A percentile compares a stretch with the other conserved stretches of the same genome.
Conservation (phyloP, 164 flowering plant genomes). For the Liquidambar formosana region DNA sequence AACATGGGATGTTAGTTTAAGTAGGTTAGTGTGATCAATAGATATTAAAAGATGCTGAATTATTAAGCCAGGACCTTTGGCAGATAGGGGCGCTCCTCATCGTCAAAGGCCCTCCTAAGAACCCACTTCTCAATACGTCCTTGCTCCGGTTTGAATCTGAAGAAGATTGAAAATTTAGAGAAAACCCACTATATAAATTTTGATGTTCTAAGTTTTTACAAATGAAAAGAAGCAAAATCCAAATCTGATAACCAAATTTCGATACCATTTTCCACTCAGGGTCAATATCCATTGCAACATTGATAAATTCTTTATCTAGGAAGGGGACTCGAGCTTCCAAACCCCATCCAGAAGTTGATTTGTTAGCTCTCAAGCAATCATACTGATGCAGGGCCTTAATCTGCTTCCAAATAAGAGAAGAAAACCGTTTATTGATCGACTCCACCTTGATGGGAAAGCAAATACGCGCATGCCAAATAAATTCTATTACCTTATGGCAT, state of each 20-base stretch:
- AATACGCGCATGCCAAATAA: too few species aligned
- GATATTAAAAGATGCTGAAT: not conserved
- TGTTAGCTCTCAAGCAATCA: conserved; percentile 95
- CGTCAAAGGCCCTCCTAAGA: conserved; percentile 88
- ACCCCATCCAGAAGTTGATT: conserved; percentile 97
- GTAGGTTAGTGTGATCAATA: not conserved
- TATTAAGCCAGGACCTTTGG: conserved; percentile 69
- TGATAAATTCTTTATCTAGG: conserved; percentile 83
- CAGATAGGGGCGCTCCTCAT: conserved; percentile 78
- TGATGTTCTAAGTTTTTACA: too few species aligned
- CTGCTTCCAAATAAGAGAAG: conserved; percentile 34
- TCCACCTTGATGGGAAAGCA: not conserved
- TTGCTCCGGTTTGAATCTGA: conserved; percentile 71
- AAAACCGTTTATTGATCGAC: not conserved
- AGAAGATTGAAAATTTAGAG: not conserved
- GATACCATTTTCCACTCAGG: conserved; percentile 93
- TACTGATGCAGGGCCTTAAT: conserved; percentile 88
- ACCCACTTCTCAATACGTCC: conserved; percentile 93
- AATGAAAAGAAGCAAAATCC: too few species aligned
- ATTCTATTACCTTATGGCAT: conserved; percentile 67
- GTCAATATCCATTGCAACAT: conserved; percentile 86
- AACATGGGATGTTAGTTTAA: conserved; percentile 16
- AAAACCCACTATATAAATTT: not conserved
- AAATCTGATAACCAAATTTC: not conserved
- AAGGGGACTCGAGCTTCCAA: conserved; percentile 96